These are phyloP conservation scores for Bidens hawaiensis DNA, from an alignment of 140 eudicot genomes.

Conservation along the genomic window DNA sequence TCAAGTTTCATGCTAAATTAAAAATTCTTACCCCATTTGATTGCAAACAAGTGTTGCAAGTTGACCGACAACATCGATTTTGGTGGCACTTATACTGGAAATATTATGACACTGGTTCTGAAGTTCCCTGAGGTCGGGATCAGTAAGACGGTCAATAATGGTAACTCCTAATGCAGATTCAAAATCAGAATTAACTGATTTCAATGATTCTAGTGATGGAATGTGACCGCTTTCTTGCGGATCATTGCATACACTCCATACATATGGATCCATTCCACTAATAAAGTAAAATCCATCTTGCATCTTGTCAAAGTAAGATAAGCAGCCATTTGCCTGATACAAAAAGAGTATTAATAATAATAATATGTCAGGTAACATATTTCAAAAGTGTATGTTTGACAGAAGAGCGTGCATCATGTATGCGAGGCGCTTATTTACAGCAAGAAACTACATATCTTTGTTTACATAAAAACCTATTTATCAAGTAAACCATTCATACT, in stretches of 20 bases:
- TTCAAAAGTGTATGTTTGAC: not conserved
- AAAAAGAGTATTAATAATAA: conserved; percentile 9
- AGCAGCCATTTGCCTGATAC: conserved; percentile 83
- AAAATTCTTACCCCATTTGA: conserved; percentile 69
- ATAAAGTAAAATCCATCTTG: conserved; percentile 88
- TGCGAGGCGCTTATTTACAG: not conserved
- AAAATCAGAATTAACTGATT: conserved; percentile 46
- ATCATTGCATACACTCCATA: conserved; percentile 81
- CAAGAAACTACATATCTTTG: not conserved
- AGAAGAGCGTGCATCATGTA: not conserved
- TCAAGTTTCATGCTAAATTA: conserved; percentile 3
- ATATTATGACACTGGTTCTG: conserved; percentile 50
- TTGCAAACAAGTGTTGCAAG: conserved; percentile 73
- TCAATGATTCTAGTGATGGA: conserved; percentile 83
- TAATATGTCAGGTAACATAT: not conserved
- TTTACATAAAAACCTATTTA: not conserved
- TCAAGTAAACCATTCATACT: no score
- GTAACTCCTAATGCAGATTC: conserved; percentile 69
- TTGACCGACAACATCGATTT: conserved; percentile 71
- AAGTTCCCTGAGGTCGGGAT: conserved; percentile 64
- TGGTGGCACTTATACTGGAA: conserved; percentile 48
- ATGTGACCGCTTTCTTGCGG: conserved; percentile 73
- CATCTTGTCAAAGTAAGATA: conserved; percentile 73
- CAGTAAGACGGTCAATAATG: conserved; percentile 51
- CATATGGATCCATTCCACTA: conserved; percentile 88